Conservation (phyloP, 23 red algal genomes). For the Gracilaria gracilis region DNA sequence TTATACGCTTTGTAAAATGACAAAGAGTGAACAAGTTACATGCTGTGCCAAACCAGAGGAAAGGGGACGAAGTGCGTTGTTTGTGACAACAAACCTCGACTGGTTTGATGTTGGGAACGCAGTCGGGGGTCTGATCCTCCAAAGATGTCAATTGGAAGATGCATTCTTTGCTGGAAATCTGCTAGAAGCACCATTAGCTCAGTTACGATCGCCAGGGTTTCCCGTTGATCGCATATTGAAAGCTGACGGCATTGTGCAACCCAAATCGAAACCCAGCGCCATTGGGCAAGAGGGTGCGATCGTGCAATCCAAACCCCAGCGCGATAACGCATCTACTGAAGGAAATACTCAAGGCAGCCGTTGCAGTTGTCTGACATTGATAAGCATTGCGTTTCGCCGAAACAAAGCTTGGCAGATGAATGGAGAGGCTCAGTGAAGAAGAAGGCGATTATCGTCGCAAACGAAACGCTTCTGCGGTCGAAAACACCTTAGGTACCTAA, state of each 20-base stretch:
- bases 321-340: background rate
- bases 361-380: too few species aligned
- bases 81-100: slow-evolving; percentile 59
- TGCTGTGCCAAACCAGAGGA: slow-evolving; percentile 52
- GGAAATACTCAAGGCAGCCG: background rate
- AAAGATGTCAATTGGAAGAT: slow-evolving; percentile 58
- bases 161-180: slow-evolving; percentile 61
- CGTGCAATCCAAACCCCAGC: background rate
- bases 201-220: slow-evolving; percentile 67
- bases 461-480: too few species aligned
- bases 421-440: too few species aligned
- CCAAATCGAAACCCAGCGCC: background rate
- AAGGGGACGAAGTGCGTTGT: slow-evolving; percentile 32
- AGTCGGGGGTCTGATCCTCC: slow-evolving; percentile 50
- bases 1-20: slow-evolving; percentile 5
- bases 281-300: background rate
- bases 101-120: slow-evolving; percentile 78
- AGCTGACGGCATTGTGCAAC: slow-evolving; percentile 1
- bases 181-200: slow-evolving; percentile 70
- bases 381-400: too few species aligned
- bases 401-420: too few species aligned
- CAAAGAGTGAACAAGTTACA: slow-evolving; percentile 47
- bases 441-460: too few species aligned
- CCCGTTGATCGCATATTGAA: slow-evolving; percentile 77
- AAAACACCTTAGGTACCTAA: too few species aligned